Conservation (phyloP, 345 rosid genomes). For the Eucalyptus regnans region DNA sequence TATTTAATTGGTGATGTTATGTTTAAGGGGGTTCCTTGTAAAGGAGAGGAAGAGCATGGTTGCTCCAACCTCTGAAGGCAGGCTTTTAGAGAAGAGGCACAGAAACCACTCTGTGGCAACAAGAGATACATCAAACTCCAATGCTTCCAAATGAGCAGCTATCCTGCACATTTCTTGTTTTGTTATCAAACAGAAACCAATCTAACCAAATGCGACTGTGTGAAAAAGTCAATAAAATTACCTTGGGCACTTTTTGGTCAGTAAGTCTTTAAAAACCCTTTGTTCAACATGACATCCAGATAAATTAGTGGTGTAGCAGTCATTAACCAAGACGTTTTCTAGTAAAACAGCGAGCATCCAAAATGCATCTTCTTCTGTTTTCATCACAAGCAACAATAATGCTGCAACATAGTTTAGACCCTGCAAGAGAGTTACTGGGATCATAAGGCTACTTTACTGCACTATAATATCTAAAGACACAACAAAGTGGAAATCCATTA, state of each 20-base stretch:
- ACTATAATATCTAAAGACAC: background rate
- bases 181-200: background rate
- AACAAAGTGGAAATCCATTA: background rate
- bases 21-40: background rate
- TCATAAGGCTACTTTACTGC: background rate
- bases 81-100: slow-evolving; percentile 96
- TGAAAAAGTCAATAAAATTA: background rate
- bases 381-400: slow-evolving; percentile 87
- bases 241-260: slow-evolving; percentile 82
- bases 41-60: background rate
- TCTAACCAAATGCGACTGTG: background rate
- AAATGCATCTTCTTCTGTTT: slow-evolving; percentile 98
- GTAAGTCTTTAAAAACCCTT: slow-evolving; percentile 93
- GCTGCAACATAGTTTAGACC: slow-evolving; percentile 98
- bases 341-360: slow-evolving; percentile 98
- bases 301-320: slow-evolving; percentile 87
- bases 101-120: slow-evolving; percentile 99
- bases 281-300: slow-evolving; percentile 99
- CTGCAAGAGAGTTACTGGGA: slow-evolving; percentile 15
- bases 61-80: slow-evolving; percentile 91
- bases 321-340: slow-evolving; percentile 90
- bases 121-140: slow-evolving; percentile 95
- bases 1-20: background rate
- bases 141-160: slow-evolving; percentile 76
- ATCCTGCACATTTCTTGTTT: slow-evolving; percentile 39